Percentiles rank a stretch among this genome's conserved stretches.
Evolutionary conservation across 2,329 filamentous ascomycete genomes (phyloP).

Genomic region (Plenodomus biglobosus): DNA sequence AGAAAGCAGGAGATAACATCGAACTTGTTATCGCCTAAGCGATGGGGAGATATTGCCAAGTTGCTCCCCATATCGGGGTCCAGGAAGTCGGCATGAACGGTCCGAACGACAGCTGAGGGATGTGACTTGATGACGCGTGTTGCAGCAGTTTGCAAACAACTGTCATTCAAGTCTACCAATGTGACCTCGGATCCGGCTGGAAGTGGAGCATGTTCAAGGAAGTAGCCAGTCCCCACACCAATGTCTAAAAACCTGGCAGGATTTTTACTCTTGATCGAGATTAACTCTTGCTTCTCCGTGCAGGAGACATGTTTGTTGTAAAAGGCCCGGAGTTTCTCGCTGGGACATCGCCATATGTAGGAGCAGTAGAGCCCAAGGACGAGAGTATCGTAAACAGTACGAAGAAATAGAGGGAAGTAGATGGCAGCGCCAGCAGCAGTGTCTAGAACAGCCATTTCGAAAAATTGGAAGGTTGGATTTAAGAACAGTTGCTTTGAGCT

Average conservation of each 20-base stretch:
- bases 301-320: neutral
- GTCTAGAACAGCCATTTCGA: neutral
- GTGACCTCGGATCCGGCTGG: neutral
- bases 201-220: neutral
- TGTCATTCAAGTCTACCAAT: neutral
- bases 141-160: neutral
- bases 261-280: neutral
- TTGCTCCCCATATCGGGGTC: neutral
- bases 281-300: neutral
- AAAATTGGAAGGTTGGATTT: neutral
- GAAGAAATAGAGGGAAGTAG: neutral
- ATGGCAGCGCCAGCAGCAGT: neutral
- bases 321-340: neutral
- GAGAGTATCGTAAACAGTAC: neutral
- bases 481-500: neutral
- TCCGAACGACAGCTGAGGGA: neutral
- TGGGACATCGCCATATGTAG: conserved; percentile 1
- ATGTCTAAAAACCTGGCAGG: neutral
- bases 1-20: neutral
- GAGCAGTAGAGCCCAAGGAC: neutral
- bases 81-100: neutral
- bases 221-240: conserved; percentile 1
- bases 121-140: neutral
- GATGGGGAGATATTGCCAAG: neutral
- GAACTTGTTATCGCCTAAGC: neutral